These are phyloP conservation scores for Bisporella sp. DNA, from an alignment of 2,329 filamentous ascomycete genomes.

Conservation along the genomic window DNA sequence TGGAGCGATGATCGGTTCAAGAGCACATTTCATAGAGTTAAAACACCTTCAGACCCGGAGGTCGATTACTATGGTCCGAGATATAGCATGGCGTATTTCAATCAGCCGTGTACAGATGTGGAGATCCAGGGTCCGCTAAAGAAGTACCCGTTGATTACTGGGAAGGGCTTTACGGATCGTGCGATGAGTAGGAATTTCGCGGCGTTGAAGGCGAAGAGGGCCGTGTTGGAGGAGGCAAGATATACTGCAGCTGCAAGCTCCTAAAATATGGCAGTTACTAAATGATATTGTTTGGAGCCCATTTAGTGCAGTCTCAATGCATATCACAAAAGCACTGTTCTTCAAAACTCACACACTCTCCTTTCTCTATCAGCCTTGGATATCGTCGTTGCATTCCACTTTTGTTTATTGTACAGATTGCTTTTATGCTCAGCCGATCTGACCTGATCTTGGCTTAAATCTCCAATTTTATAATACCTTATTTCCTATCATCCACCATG, in stretches of 20 bases:
- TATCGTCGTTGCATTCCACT: no score
- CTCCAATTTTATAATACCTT: no score
- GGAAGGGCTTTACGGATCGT: slow-evolving; percentile 49
- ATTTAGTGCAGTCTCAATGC: no score
- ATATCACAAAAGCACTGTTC: no score
- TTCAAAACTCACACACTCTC: no score
- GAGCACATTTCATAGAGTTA: slow-evolving; percentile 58
- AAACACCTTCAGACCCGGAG: slow-evolving; percentile 46
- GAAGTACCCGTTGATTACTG: slow-evolving; percentile 56
- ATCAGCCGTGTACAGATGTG: slow-evolving; percentile 52
- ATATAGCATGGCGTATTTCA: slow-evolving; percentile 61
- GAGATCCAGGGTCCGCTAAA: slow-evolving; percentile 52
- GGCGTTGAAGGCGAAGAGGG: slow-evolving; percentile 42
- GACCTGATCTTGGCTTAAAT: no score
- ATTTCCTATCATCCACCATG: no score
- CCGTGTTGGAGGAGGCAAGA: slow-evolving; percentile 11
- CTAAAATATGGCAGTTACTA: not conserved
- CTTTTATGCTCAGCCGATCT: no score
- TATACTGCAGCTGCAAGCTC: not conserved
- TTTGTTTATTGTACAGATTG: no score
- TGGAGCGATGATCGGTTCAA: slow-evolving; percentile 64
- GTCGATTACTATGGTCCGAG: slow-evolving; percentile 51
- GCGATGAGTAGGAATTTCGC: slow-evolving; percentile 51
- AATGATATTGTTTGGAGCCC: no score
- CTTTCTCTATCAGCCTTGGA: no score